phyloP scores from a whole-genome alignment of 768 basidiomycete genomes.

The Leccinum arenicola region DNA sequence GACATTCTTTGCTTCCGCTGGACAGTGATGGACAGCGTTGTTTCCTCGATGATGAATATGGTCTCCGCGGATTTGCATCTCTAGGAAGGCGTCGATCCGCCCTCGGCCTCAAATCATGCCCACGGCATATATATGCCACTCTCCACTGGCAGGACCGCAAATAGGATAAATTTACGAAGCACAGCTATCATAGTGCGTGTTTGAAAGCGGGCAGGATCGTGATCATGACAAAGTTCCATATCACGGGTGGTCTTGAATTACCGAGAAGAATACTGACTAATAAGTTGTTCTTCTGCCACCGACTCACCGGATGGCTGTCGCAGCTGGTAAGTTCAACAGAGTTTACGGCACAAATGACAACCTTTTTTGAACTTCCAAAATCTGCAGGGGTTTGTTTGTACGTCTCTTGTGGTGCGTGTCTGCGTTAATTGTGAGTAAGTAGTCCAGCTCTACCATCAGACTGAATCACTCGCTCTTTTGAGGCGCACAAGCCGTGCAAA shows the following conservation, averaged over 20 bases:
- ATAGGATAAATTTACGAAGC: conserved; percentile 1
- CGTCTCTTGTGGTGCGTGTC: not conserved
- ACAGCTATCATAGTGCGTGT: not conserved
- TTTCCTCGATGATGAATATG: not conserved
- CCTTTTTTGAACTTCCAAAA: not conserved
- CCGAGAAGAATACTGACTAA: conserved; percentile 18
- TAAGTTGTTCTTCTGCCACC: conserved; percentile 12
- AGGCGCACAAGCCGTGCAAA: not conserved
- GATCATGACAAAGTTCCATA: not conserved
- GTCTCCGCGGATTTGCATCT: conserved; percentile 12
- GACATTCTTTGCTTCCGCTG: not conserved
- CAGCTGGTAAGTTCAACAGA: conserved; percentile 2
- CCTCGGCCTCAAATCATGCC: conserved; percentile 5
- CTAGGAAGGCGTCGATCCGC: conserved; percentile 1
- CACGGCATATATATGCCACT: not conserved
- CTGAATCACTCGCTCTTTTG: not conserved
- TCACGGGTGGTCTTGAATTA: conserved; percentile 3
- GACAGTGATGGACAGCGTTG: not conserved
- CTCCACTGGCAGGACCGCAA: not conserved
- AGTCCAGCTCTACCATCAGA: not conserved
- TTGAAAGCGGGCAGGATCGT: conserved; percentile 1
- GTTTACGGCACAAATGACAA: conserved; percentile 21
- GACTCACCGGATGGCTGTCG: conserved; percentile 2
- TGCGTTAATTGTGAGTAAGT: not conserved
- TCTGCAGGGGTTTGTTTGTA: not conserved